Evolutionary conservation across 768 basidiomycete genomes (phyloP), one percentile per base, ranked within the genome.

Genomic region (Lentinus tigrinus): DNA sequence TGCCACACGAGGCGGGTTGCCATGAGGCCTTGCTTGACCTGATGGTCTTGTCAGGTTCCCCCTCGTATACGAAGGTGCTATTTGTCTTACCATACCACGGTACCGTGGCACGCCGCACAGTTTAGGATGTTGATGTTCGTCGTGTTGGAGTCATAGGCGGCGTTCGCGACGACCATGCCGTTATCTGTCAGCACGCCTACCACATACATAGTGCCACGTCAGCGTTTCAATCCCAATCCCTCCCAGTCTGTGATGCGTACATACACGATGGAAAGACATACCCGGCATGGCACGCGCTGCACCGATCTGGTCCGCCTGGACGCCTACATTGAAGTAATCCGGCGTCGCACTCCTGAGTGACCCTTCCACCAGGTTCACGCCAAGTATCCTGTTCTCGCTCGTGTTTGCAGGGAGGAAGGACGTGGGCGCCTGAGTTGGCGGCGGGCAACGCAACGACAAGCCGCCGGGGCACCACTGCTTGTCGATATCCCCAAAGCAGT

Each of bases 121-220:
- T 72, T 67, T 6, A 76, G 62, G 0, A 76, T 69, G 17, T 73
- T 65, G 40, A 77, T 72, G 56, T 77, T 72, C 9, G 76, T 77
- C 10, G 67, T 69, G 58, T 80, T 78, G 31, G 73, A 67, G 52
- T 77, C 77, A 53, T 77, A 78, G 19, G 55, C 55, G 24, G 78
- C 74, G 62, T 78, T 78, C n/a, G 77, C 74, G 13, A 77, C 74
- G 9, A 80, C 72, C 77, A 78, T 78, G 9, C 78, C 78, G 52
- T 78, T 66, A 52, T 77, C 74, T n/a, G 77, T 79, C 11, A 78
- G 67, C 7, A 78, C 66, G 1, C 77, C 76, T 76, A 42, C 11
- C 17, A 23, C 8, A 28, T n/a, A 23, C 17, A 36, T 6, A n/a
- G n/a, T n/a, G n/a, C n/a, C n/a, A n/a, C n/a, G n/a, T n/a, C n/a